These are phyloP conservation scores for Adansonia digitata DNA, from an alignment of 345 rosid species.

Conservation along the genomic window DNA sequence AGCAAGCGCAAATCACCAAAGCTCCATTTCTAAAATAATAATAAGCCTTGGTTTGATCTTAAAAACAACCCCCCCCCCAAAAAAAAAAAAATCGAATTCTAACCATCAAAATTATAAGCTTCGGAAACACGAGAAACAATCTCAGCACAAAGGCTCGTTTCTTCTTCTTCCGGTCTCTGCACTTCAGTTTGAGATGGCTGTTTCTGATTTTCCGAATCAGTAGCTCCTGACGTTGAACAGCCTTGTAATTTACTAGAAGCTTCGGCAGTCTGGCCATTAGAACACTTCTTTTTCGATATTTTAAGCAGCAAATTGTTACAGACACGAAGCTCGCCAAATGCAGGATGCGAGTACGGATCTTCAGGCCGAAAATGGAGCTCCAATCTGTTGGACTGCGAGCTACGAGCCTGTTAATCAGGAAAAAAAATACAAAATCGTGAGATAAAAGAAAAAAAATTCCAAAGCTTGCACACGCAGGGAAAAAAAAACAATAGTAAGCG, in stretches of 20 bases:
- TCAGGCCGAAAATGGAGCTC: conserved; percentile 87
- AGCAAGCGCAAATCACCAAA: background rate
- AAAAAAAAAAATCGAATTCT: conserved; percentile 3
- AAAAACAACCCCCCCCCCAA: background rate
- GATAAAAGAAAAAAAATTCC: background rate
- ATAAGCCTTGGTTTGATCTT: background rate
- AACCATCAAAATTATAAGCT: conserved; percentile 72
- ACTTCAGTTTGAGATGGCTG: conserved; percentile 19
- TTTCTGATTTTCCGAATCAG: conserved; percentile 2
- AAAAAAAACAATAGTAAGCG: background rate
- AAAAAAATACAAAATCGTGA: background rate
- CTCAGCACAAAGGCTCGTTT: conserved; percentile 50
- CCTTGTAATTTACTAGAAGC: background rate
- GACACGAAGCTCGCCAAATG: conserved; percentile 56
- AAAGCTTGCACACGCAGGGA: background rate
- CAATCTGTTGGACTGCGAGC: conserved; percentile 49
- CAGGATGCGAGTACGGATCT: conserved; percentile 83
- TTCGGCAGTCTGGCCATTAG: conserved; percentile 21
- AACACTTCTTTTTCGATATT: conserved; percentile 41
- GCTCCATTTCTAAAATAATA: background rate
- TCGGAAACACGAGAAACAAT: conserved; percentile 64
- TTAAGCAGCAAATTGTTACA: conserved; percentile 52
- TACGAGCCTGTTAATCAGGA: conserved; percentile 45
- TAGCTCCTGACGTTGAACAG: conserved; percentile 13
- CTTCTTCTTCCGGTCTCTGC: conserved; percentile 24